A percentile compares a stretch with the other conserved stretches of the same genome.
phyloP scores from a whole-genome alignment of 2,329 filamentous ascomycete species.

The Neonectria neomacrospora region DNA sequence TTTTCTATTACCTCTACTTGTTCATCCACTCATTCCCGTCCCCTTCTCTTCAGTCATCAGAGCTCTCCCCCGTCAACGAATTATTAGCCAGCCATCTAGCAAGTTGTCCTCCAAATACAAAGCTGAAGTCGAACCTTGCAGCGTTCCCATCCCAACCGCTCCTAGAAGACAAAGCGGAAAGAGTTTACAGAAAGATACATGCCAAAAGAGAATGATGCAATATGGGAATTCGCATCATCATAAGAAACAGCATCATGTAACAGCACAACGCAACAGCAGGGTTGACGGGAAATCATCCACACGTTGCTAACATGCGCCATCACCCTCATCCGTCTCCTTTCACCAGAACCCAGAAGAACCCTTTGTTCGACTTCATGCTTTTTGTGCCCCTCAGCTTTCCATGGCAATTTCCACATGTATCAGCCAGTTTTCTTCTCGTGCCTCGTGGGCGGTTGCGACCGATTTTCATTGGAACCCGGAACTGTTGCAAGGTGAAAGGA shows the following conservation, averaged over 20 bases:
- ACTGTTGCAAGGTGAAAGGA: slow-evolving; percentile 10
- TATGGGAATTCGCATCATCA: slow-evolving; percentile 22
- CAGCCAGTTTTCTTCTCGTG: not conserved
- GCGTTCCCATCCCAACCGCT: not conserved
- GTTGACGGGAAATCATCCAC: not conserved
- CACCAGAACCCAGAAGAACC: not conserved
- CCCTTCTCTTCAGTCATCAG: slow-evolving; percentile 1
- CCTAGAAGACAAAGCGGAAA: slow-evolving; percentile 9
- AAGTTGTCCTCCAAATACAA: slow-evolving; percentile 8
- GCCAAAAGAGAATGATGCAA: slow-evolving; percentile 21
- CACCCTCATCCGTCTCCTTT: not conserved
- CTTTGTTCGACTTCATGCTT: slow-evolving; percentile 2
- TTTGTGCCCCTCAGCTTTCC: not conserved
- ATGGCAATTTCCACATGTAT: slow-evolving; percentile 1
- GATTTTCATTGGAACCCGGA: not conserved
- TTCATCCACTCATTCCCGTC: slow-evolving; percentile 1
- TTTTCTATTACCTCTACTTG: slow-evolving; percentile 26
- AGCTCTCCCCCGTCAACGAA: slow-evolving; percentile 14
- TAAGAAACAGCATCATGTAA: slow-evolving; percentile 14
- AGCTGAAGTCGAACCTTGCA: slow-evolving; percentile 10
- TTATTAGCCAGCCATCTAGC: slow-evolving; percentile 18
- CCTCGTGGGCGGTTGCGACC: not conserved
- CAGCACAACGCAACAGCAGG: not conserved
- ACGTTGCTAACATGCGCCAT: not conserved
- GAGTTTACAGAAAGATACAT: slow-evolving; percentile 22